These are phyloP conservation scores for Heimioporus sp. DNA, from an alignment of 768 basidiomycete species.

Conservation along the genomic window DNA sequence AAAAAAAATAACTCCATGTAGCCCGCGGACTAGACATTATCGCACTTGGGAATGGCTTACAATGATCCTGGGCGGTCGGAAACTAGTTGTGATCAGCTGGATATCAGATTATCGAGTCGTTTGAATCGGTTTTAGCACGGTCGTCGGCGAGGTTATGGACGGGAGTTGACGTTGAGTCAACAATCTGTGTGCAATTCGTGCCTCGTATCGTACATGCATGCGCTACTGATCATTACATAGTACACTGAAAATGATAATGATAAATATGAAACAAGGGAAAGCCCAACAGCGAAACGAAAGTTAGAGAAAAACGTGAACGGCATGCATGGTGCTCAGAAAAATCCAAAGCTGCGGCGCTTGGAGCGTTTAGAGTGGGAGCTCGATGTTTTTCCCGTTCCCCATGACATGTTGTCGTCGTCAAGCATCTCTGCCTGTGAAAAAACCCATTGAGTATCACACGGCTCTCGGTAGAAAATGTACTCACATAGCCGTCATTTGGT, in stretches of 20 bases:
- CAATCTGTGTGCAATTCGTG: background rate
- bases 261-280: background rate
- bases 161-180: no score
- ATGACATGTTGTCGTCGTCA: constrained; percentile 30
- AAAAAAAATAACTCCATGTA: constrained; percentile 9
- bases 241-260: constrained; percentile 1
- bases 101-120: no score
- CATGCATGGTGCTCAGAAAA: constrained; percentile 8
- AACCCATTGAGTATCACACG: background rate
- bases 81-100: background rate
- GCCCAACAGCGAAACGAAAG: no score
- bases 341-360: constrained; percentile 3
- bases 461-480: background rate
- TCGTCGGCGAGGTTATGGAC: no score
- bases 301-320: no score
- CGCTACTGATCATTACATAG: constrained; percentile 1
- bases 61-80: background rate
- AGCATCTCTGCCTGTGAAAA: constrained; percentile 25
- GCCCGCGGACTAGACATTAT: background rate
- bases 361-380: constrained; percentile 1
- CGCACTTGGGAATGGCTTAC: background rate
- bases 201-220: constrained; percentile 15
- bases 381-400: constrained; percentile 10
- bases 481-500: constrained; percentile 14
- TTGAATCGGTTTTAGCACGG: no score